These are phyloP conservation scores for Xylaria telfairii DNA, from an alignment of 495 filamentous ascomycete species.

Conservation along the genomic window DNA sequence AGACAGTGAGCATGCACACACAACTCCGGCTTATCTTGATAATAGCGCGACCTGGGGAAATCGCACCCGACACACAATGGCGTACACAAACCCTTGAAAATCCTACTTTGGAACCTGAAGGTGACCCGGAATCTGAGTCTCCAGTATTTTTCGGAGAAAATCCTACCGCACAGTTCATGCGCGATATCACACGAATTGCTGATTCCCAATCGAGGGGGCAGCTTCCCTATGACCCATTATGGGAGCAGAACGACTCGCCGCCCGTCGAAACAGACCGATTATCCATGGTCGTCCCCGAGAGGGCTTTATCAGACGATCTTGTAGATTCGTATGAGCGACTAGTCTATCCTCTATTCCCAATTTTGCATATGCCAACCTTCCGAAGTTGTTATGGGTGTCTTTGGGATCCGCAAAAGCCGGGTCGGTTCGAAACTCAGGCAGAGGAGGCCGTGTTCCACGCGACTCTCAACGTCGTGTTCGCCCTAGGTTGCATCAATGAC, in stretches of 20 bases:
- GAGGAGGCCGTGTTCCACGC: not conserved
- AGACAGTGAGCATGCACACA: not conserved
- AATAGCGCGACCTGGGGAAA: not conserved
- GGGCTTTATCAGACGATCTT: not conserved
- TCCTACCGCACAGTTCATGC: not conserved
- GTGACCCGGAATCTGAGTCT: not conserved
- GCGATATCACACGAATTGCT: not conserved
- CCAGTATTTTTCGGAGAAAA: not conserved
- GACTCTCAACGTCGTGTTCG: not conserved
- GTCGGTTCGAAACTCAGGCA: not conserved
- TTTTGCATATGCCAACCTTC: not conserved
- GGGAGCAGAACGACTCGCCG: not conserved
- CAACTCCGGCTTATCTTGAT: not conserved
- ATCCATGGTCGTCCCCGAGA: not conserved
- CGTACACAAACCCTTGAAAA: not conserved
- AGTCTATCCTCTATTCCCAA: conserved; percentile 7
- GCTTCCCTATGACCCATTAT: not conserved
- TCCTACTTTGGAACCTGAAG: not conserved
- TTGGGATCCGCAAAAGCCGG: not conserved
- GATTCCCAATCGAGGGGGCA: not conserved
- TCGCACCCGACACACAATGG: not conserved
- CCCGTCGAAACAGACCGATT: not conserved
- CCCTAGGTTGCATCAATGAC: not conserved
- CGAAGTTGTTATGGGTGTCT: not conserved
- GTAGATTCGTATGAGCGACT: not conserved